Evolutionary conservation across 768 basidiomycete genomes (phyloP).

Genomic region (Psilocybe cubensis): DNA sequence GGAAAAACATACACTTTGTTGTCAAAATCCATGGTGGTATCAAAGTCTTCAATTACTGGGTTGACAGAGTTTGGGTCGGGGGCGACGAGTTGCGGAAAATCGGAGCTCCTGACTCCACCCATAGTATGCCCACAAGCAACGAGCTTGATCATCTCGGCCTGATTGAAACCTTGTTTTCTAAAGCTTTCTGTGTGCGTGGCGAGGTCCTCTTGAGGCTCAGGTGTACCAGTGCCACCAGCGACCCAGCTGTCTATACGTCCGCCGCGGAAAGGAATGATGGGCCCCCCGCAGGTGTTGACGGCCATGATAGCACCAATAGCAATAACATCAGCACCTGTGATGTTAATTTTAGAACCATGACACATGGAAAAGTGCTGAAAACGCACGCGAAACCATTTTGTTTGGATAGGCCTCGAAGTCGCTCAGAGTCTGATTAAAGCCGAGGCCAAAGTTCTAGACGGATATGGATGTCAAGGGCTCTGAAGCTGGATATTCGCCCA

Average conservation of each 20-base stretch:
- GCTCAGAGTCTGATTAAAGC: slow-evolving; percentile 44
- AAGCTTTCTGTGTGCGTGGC: slow-evolving; percentile 42
- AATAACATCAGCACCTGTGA: slow-evolving; percentile 54
- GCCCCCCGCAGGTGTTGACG: slow-evolving; percentile 57
- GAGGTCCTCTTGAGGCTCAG: slow-evolving; percentile 45
- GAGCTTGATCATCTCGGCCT: slow-evolving; percentile 53
- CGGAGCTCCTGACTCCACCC: slow-evolving; percentile 49
- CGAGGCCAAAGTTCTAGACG: slow-evolving; percentile 48
- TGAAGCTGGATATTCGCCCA: neutral
- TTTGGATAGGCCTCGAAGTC: slow-evolving; percentile 47
- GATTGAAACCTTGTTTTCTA: slow-evolving; percentile 44
- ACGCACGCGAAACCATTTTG: slow-evolving; percentile 47
- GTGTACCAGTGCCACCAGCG: slow-evolving; percentile 37
- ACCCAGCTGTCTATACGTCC: slow-evolving; percentile 48
- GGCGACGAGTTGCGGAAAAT: slow-evolving; percentile 48
- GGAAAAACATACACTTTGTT: slow-evolving; percentile 38
- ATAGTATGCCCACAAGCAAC: slow-evolving; percentile 56
- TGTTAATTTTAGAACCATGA: slow-evolving; percentile 53
- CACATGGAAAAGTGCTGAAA: slow-evolving; percentile 26
- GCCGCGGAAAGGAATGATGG: slow-evolving; percentile 66
- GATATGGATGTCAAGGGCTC: neutral
- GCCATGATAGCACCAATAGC: slow-evolving; percentile 50
- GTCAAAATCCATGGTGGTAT: slow-evolving; percentile 45
- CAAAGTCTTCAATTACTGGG: slow-evolving; percentile 40
- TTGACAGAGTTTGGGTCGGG: slow-evolving; percentile 29